These are phyloP conservation scores for Xylaria sp. DNA, from an alignment of 2,329 filamentous ascomycete species.

Conservation along the genomic window DNA sequence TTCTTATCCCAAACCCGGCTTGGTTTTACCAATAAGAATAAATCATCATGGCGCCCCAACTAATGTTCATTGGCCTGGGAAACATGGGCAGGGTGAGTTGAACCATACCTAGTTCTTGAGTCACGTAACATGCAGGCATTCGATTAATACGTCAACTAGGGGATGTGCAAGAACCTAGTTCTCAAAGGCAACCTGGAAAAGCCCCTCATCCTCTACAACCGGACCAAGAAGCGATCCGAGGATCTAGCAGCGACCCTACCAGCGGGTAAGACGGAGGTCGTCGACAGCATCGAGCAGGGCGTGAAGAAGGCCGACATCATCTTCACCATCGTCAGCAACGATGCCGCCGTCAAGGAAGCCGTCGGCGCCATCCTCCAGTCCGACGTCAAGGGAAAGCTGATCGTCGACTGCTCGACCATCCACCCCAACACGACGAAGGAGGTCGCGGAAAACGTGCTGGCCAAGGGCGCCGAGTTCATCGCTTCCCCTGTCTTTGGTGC, in stretches of 20 bases:
- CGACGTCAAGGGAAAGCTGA: conserved; percentile 75
- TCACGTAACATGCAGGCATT: conserved; percentile 12
- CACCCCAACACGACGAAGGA: conserved; percentile 82
- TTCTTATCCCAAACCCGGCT: neutral
- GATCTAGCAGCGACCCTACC: conserved; percentile 72
- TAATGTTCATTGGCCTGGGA: conserved; percentile 85
- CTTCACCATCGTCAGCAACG: conserved; percentile 84
- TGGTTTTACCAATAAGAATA: neutral
- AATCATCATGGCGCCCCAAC: conserved; percentile 64
- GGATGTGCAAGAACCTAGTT: conserved; percentile 86
- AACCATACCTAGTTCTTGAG: neutral
- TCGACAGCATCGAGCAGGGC: conserved; percentile 72
- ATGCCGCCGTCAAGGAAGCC: conserved; percentile 74
- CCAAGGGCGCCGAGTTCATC: conserved; percentile 77
- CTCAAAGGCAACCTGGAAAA: conserved; percentile 78
- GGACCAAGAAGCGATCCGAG: conserved; percentile 73
- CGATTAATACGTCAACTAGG: conserved; percentile 61
- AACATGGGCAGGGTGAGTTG: conserved; percentile 83
- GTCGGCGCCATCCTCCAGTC: conserved; percentile 67
- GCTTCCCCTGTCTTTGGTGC: conserved; percentile 76
- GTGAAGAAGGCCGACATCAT: conserved; percentile 79
- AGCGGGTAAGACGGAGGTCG: conserved; percentile 71
- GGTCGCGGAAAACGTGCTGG: conserved; percentile 67
- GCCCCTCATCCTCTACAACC: conserved; percentile 84
- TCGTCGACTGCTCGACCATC: conserved; percentile 89